Base-by-base conservation (phyloP, 2,329 filamentous ascomycete species). In the Sporothrix protearum region DNA sequence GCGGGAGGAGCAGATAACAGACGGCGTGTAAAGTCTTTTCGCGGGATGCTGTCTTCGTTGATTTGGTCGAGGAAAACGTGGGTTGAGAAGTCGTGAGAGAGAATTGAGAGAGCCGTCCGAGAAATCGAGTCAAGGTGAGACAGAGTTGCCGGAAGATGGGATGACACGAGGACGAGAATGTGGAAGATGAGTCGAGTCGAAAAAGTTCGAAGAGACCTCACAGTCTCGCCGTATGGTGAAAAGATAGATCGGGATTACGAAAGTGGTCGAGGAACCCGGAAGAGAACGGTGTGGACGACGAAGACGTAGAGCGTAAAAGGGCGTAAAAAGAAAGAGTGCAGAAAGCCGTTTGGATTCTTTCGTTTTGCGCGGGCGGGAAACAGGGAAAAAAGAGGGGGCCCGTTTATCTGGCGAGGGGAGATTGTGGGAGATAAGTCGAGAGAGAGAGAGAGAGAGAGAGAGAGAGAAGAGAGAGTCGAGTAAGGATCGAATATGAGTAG, bases 191-290 rank as follows among this genome's bases (percentile, higher is more conserved):
- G 39, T 28, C 39, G 12, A 30, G n/a, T 8, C 33, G 33, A 36
- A 8, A 49, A 42, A 36, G 19, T 16, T 71, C 22, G n/a, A 19
- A 30, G 19, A 51, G 68, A 61, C 42, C 25, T 51, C 45, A 66
- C 39, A 55, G 28, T 61, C 30, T 28, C 69, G 30, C 55, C 53
- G 55, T 45, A 42, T 33, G 67, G 63, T 22, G 36, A 39, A 30
- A 45, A 64, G 64, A 63, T 68, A 68, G 47, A 53, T 53, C 70
- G 63, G 69, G 70, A 51, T 28, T 68, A 49, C 63, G 70, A 67
- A 71, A 68, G 51, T 45, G 10, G 36, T 53, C 28, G 53, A 57
- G 42, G 30, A 14, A 47, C 51, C 70, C 70, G 70, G 70, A 51
- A 71, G 42, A n/a, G 63, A 59, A 71, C 70, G 63, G 70, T n/a